Conservation (phyloP, 805 yeast species). For the Cyberlindnera veronae region DNA sequence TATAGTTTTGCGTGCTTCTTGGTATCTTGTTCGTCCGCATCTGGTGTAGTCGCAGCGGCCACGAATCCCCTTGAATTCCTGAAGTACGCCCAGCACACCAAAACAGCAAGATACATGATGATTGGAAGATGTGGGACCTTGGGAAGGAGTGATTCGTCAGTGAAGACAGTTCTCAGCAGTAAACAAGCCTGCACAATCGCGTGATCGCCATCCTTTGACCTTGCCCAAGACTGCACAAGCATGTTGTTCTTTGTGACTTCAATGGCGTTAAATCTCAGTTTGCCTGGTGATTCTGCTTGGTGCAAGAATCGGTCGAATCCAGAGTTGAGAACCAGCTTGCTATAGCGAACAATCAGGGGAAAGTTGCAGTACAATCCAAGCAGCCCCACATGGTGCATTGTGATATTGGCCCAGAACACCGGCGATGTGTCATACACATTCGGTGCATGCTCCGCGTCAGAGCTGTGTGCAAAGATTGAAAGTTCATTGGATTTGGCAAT, state of each 20-base stretch:
- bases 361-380: slow-evolving; percentile 29
- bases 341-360: slow-evolving; percentile 16
- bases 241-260: slow-evolving; percentile 17
- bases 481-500: slow-evolving; percentile 25
- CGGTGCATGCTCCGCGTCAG: slow-evolving; percentile 9
- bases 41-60: no score
- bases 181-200: slow-evolving; percentile 28
- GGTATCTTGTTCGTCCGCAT: no score
- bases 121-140: slow-evolving; percentile 27
- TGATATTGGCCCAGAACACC: slow-evolving; percentile 33
- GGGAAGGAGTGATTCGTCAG: slow-evolving; percentile 23
- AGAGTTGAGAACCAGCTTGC: slow-evolving; percentile 5
- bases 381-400: slow-evolving; percentile 26
- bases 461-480: slow-evolving; percentile 3
- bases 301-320: background rate
- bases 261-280: slow-evolving; percentile 15
- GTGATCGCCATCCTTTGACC: slow-evolving; percentile 26
- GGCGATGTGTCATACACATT: slow-evolving; percentile 34
- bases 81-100: slow-evolving; percentile 19
- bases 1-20: no score
- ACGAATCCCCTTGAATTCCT: slow-evolving; percentile 2
- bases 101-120: slow-evolving; percentile 16
- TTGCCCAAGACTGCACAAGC: slow-evolving; percentile 26
- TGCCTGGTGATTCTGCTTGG: slow-evolving; percentile 10
- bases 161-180: slow-evolving; percentile 26